Conservation (phyloP, 768 basidiomycete species). For the Tricholoma terreum region DNA sequence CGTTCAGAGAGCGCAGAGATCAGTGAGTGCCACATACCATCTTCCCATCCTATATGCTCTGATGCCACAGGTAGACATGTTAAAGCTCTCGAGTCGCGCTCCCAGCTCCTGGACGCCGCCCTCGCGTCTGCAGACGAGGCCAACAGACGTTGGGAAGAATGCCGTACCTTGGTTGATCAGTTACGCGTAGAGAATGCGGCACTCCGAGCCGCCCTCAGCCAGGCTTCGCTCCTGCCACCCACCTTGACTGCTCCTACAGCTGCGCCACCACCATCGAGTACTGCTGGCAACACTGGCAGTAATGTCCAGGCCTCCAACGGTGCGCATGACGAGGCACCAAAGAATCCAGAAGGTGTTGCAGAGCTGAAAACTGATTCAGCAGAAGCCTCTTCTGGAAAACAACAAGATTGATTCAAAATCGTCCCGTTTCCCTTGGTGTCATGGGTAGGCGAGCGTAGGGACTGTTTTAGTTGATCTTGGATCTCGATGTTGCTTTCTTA, state of each 20-base stretch:
- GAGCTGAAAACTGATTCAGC: constrained; percentile 27
- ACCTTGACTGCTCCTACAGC: constrained; percentile 7
- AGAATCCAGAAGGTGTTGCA: constrained; percentile 22
- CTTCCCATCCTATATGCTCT: constrained; percentile 7
- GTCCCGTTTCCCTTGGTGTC: constrained; percentile 4
- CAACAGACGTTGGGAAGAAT: constrained; percentile 87
- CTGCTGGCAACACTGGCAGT: constrained; percentile 9
- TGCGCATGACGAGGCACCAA: constrained; percentile 28
- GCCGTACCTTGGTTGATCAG: constrained; percentile 85
- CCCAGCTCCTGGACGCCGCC: constrained; percentile 81
- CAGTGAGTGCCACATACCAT: constrained; percentile 51
- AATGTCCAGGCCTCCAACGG: constrained; percentile 14
- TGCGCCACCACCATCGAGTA: constrained; percentile 10
- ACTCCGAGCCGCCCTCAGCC: constrained; percentile 65
- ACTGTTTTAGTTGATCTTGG: neutral
- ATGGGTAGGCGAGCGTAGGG: neutral
- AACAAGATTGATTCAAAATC: constrained; percentile 12
- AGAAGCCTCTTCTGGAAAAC: constrained; percentile 14
- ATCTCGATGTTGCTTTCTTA: neutral
- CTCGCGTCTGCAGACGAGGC: constrained; percentile 86
- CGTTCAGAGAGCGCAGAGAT: constrained; percentile 87
- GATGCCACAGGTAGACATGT: constrained; percentile 56
- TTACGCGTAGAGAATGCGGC: constrained; percentile 82
- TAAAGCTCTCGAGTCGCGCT: constrained; percentile 82
- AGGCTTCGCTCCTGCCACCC: constrained; percentile 40